Evolutionary conservation across 2,329 filamentous ascomycete genomes (phyloP), one percentile per base, ranked within the genome.

Genomic region (Stagonosporopsis rhizophila): DNA sequence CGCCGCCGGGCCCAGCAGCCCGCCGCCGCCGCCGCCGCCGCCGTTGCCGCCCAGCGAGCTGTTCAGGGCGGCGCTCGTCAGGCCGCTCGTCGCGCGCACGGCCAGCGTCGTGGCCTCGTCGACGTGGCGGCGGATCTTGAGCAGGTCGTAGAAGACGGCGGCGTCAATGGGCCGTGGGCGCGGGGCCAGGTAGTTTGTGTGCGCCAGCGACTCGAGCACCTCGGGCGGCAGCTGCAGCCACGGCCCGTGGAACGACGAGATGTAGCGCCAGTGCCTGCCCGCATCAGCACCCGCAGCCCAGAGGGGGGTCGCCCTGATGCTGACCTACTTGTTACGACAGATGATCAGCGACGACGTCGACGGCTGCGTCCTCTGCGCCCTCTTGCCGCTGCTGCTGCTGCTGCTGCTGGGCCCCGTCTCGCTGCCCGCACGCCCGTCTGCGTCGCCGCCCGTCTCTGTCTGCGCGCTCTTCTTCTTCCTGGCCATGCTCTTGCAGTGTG

Each of bases 171-270:
- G 88, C 55, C 85, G 88, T 9, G 91, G 91, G 25, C 87, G 85
- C 15, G 89, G 88, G 63, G 89, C 87, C 62, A 89, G 87, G 79
- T 89, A 93, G 78, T 94, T 95, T 73, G 86, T 87, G 77, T 91
- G 87, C 51, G 90, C 90, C 46, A 95, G 84, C 45, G 85, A 87
- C 74, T 93, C 89, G 76, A 96, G 87, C 53, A 92, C 85, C 75
- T 94, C 90, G 60, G 87, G 84, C 19, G 90, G 89, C 53, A 94
- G 81, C 75, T 92, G 88, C 14, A 93, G 84, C 91, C 91, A 95
- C 64, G 90, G 87, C 22, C 91, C 91, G 71, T 93, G 88, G 70
- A 91, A 95, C 25, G 88, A 89, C 20, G 90, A 92, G 56, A 95
- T 92, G 74, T 92, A 91, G 61, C 87, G 85, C 91, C 90, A 94